Evolutionary conservation across 768 basidiomycete genomes (phyloP).

Genomic region (Auriscalpium orientale): DNA sequence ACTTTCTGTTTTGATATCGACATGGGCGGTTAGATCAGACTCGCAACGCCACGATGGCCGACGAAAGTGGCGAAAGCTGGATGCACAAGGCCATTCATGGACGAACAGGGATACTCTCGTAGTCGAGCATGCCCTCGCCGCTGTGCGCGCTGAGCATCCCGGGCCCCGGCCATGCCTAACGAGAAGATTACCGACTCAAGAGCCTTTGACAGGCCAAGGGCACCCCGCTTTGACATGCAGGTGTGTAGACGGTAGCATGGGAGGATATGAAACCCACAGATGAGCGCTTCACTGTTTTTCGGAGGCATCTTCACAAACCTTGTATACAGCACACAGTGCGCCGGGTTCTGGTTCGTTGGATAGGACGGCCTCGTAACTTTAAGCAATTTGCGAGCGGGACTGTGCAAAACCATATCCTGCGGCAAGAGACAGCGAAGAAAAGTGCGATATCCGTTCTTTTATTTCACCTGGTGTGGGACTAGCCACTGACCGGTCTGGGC

Average conservation of each 20-base stretch:
- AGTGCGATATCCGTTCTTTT: slow-evolving; percentile 9
- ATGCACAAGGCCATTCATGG: slow-evolving; percentile 79
- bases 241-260: slow-evolving; percentile 48
- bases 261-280: slow-evolving; percentile 78
- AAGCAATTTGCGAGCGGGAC: slow-evolving; percentile 87
- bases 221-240: slow-evolving; percentile 34
- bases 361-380: slow-evolving; percentile 55
- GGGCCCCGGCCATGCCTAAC: slow-evolving; percentile 66
- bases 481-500: too few relatives aligned
- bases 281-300: slow-evolving; percentile 20
- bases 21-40: slow-evolving; percentile 68
- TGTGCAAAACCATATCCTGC: slow-evolving; percentile 73
- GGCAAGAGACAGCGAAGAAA: slow-evolving; percentile 39
- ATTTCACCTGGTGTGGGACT: too few relatives aligned
- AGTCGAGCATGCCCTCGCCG: slow-evolving; percentile 44
- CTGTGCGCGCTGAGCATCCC: slow-evolving; percentile 72
- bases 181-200: slow-evolving; percentile 68
- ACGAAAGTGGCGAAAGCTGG: slow-evolving; percentile 55
- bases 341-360: slow-evolving; percentile 81
- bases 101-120: slow-evolving; percentile 70
- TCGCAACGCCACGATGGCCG: slow-evolving; percentile 43
- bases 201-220: slow-evolving; percentile 50
- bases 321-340: slow-evolving; percentile 43
- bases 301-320: background rate
- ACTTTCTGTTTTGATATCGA: background rate